phyloP scores from a whole-genome alignment of 2,329 filamentous ascomycete genomes.

The Pestalotiopsis fici region DNA sequence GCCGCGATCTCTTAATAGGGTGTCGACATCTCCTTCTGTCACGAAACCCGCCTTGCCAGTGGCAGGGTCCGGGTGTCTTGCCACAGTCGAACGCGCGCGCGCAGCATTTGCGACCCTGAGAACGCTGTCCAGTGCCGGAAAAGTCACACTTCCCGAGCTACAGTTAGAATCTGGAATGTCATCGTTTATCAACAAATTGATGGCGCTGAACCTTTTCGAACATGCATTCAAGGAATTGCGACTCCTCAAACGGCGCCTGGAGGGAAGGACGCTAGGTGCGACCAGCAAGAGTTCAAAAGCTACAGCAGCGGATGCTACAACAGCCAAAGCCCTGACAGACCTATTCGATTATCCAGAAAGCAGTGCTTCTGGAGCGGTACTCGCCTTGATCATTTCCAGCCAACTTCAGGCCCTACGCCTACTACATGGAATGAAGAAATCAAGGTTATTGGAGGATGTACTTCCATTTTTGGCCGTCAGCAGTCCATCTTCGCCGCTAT shows the following conservation, averaged over 20 bases:
- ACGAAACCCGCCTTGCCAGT: conserved; percentile 32
- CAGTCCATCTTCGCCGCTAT: conserved; percentile 57
- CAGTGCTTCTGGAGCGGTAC: conserved; percentile 40
- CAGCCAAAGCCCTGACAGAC: conserved; percentile 52
- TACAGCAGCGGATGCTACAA: conserved; percentile 30
- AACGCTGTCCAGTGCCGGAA: conserved; percentile 53
- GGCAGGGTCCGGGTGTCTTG: conserved; percentile 43
- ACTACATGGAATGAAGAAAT: conserved; percentile 60
- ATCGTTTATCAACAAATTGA: conserved; percentile 65
- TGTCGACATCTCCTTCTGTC: conserved; percentile 52
- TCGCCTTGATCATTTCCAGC: conserved; percentile 60
- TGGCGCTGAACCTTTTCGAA: conserved; percentile 65
- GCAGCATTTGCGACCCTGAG: conserved; percentile 67
- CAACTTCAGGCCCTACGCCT: conserved; percentile 68
- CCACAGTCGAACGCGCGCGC: conserved; percentile 69
- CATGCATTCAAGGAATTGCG: conserved; percentile 69
- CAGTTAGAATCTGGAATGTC: conserved; percentile 76
- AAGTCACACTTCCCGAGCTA: conserved; percentile 58
- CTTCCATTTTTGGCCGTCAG: conserved; percentile 56
- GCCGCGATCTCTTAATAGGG: conserved; percentile 61
- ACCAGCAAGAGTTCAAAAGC: conserved; percentile 30
- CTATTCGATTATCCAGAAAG: conserved; percentile 62
- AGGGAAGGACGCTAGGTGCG: conserved; percentile 32
- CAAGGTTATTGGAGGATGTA: conserved; percentile 58
- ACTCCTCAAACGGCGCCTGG: conserved; percentile 64